Conservation (phyloP, 306 rosid genomes). For the Calophaca sinica region DNA sequence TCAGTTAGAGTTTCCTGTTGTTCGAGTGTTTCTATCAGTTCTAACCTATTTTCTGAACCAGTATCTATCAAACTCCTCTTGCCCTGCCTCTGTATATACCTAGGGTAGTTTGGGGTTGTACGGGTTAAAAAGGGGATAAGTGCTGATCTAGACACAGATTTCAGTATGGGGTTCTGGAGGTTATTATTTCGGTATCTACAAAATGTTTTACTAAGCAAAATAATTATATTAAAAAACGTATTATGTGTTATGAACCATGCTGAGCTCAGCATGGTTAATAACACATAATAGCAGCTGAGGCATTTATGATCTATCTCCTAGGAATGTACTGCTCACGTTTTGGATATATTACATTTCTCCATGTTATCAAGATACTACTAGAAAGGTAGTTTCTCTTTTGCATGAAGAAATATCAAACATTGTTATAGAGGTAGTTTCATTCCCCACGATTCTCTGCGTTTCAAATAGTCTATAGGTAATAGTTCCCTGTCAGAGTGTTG, state of each 20-base stretch:
- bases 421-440: neutral
- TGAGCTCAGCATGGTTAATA: too few species aligned
- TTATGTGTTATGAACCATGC: neutral
- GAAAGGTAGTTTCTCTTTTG: slow-evolving; percentile 17
- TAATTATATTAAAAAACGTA: neutral
- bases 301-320: neutral
- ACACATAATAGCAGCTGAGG: too few species aligned
- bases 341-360: slow-evolving; percentile 26
- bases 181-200: neutral
- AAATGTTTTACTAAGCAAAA: neutral
- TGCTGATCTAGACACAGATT: neutral
- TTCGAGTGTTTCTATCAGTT: slow-evolving; percentile 9
- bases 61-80: neutral
- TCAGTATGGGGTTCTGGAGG: neutral
- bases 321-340: slow-evolving; percentile 6
- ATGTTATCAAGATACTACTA: slow-evolving; percentile 11
- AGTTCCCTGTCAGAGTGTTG: neutral
- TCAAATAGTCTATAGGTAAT: neutral
- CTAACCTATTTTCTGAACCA: too few species aligned
- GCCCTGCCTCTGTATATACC: slow-evolving; percentile 4
- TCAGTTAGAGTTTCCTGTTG: neutral
- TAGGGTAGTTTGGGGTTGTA: slow-evolving; percentile 29
- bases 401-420: slow-evolving; percentile 6
- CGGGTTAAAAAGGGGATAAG: neutral
- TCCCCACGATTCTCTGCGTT: neutral